These are phyloP conservation scores for Naganishia vishniacii DNA, from an alignment of 768 basidiomycete species.

Conservation along the genomic window DNA sequence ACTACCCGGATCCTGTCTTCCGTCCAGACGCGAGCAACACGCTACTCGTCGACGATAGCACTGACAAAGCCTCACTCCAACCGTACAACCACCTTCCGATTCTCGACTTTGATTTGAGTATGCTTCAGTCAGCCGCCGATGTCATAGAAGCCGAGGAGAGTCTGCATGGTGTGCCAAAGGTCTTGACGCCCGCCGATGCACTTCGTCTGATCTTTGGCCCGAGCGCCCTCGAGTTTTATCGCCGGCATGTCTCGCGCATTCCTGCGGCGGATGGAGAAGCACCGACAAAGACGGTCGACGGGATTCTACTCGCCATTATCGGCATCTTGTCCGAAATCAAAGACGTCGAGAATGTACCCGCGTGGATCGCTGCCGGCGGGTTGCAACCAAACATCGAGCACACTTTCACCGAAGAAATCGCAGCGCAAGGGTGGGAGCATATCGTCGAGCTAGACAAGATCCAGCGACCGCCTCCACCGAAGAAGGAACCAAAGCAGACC, in stretches of 20 bases:
- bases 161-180: background rate
- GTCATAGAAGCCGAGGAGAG: background rate
- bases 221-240: background rate
- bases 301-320: conserved; percentile 40
- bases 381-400: conserved; percentile 27
- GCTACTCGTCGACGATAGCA: conserved; percentile 44
- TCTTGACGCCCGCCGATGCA: background rate
- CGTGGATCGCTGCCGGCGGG: conserved; percentile 43
- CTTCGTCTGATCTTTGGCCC: conserved; percentile 2
- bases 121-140: background rate
- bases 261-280: background rate
- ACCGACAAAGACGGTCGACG: conserved; percentile 29
- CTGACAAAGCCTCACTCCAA: conserved; percentile 40
- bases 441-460: conserved; percentile 37
- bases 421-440: conserved; percentile 38
- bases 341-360: conserved; percentile 38
- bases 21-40: conserved; percentile 28
- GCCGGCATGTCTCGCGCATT: background rate
- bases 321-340: conserved; percentile 41
- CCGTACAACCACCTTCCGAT: conserved; percentile 47
- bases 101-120: conserved; percentile 34
- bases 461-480: background rate
- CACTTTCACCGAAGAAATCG: conserved; percentile 19
- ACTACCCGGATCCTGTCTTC: conserved; percentile 24
- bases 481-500: background rate